phyloP scores from a whole-genome alignment of 1,284 basidiomycete genomes.

The Moesziomyces sp. region DNA sequence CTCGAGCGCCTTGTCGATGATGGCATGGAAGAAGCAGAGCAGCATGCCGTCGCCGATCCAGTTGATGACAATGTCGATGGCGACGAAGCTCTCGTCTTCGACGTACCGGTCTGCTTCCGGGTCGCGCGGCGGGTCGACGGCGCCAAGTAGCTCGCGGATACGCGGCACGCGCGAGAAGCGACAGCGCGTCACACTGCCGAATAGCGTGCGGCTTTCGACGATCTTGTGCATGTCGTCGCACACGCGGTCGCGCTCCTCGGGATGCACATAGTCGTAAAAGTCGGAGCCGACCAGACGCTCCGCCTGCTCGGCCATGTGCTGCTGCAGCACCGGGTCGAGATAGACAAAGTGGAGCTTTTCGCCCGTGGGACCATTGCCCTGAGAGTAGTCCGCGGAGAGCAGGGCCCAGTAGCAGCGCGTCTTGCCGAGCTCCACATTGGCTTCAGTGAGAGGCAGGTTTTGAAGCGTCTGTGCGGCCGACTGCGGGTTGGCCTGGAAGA shows the following conservation, averaged over 20 bases:
- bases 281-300: slow-evolving; percentile 78
- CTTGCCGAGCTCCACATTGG: slow-evolving; percentile 35
- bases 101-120: slow-evolving; percentile 77
- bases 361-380: slow-evolving; percentile 21
- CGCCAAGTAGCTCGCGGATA: slow-evolving; percentile 70
- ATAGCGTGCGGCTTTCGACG: slow-evolving; percentile 81
- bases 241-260: slow-evolving; percentile 76
- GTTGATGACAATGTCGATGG: slow-evolving; percentile 91
- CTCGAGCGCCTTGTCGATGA: slow-evolving; percentile 74
- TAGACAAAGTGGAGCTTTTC: slow-evolving; percentile 82
- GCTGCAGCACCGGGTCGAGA: slow-evolving; percentile 84
- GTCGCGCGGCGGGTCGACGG: slow-evolving; percentile 66
- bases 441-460: slow-evolving; percentile 13
- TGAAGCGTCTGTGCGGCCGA: background rate
- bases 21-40: slow-evolving; percentile 93
- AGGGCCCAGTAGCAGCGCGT: slow-evolving; percentile 56
- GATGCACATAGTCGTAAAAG: slow-evolving; percentile 87
- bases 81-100: slow-evolving; percentile 83
- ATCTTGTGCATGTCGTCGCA: slow-evolving; percentile 78
- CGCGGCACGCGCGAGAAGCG: slow-evolving; percentile 70
- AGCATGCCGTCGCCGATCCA: slow-evolving; percentile 91
- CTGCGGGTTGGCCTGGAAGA: slow-evolving; percentile 2
- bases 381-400: slow-evolving; percentile 36
- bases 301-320: slow-evolving; percentile 80
- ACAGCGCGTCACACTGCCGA: slow-evolving; percentile 89